phyloP scores from a whole-genome alignment of 2,329 filamentous ascomycete genomes.

The Neofusicoccum laricinum region DNA sequence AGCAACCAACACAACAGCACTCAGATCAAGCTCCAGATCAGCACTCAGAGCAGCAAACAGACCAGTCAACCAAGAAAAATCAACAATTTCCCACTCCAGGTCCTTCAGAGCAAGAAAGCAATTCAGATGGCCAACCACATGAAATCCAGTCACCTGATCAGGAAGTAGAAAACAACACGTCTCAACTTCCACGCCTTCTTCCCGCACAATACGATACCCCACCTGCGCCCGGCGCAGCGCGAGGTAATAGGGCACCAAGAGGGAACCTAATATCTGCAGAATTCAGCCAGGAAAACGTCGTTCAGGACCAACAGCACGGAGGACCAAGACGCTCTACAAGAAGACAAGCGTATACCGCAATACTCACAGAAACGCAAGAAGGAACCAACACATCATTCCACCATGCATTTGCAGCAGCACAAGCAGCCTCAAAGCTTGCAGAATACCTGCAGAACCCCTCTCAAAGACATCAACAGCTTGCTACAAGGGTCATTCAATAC shows the following conservation, averaged over 20 bases:
- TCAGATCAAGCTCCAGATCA: too few relatives aligned
- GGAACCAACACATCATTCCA: constrained; percentile 22
- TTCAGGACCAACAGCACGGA: too few relatives aligned
- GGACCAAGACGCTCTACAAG: too few relatives aligned
- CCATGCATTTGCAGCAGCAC: constrained; percentile 20
- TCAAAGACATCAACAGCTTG: constrained; percentile 18
- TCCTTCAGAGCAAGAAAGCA: background rate
- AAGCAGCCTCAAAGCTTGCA: constrained; percentile 18
- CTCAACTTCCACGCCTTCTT: background rate
- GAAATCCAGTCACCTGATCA: background rate
- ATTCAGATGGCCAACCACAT: background rate
- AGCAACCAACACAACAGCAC: too few relatives aligned
- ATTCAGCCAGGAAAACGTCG: too few relatives aligned
- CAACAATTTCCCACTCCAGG: background rate
- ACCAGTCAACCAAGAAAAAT: background rate
- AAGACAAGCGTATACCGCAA: too few relatives aligned
- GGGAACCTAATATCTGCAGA: too few relatives aligned
- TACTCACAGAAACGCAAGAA: too few relatives aligned
- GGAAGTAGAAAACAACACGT: background rate
- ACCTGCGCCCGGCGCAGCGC: too few relatives aligned
- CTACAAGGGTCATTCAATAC: constrained; percentile 19
- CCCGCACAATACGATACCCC: too few relatives aligned
- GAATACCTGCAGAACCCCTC: constrained; percentile 21
- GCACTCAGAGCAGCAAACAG: background rate
- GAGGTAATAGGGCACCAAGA: too few relatives aligned